Evolutionary conservation across 768 basidiomycete genomes (phyloP).

Genomic region (Termitomyces sp.): DNA sequence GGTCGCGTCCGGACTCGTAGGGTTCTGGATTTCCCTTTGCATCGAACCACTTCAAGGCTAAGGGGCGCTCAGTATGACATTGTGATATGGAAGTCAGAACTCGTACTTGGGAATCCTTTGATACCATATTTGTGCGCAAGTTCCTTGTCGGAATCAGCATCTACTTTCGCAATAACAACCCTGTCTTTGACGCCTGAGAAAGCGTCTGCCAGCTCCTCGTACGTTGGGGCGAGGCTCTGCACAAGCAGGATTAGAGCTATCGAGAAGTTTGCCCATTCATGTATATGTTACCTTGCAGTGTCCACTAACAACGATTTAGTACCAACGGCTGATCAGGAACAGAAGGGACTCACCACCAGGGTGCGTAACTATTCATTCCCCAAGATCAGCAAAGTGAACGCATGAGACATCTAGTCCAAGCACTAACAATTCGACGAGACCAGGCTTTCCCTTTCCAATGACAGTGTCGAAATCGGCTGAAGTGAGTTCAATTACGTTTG

Average conservation of each 20-base stretch:
- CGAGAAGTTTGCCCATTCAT: neutral
- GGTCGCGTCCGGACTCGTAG: slow-evolving; percentile 76
- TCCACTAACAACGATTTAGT: slow-evolving; percentile 40
- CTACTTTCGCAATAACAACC: slow-evolving; percentile 86
- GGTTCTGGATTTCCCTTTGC: slow-evolving; percentile 57
- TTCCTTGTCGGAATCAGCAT: slow-evolving; percentile 81
- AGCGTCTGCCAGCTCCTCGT: slow-evolving; percentile 88
- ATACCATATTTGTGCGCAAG: slow-evolving; percentile 77
- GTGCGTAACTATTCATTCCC: slow-evolving; percentile 56
- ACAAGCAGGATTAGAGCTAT: slow-evolving; percentile 1
- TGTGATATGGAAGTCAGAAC: neutral
- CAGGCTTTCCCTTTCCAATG: slow-evolving; percentile 76
- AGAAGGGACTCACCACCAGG: slow-evolving; percentile 63
- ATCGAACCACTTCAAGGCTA: slow-evolving; percentile 91
- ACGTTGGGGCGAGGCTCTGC: slow-evolving; percentile 82
- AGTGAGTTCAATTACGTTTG: slow-evolving; percentile 79
- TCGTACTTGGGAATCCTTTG: slow-evolving; percentile 82
- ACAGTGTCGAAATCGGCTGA: slow-evolving; percentile 69
- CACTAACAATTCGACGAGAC: slow-evolving; percentile 87
- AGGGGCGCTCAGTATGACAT: slow-evolving; percentile 4
- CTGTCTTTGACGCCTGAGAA: slow-evolving; percentile 74
- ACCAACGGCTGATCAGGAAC: neutral
- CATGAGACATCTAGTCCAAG: neutral
- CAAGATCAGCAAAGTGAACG: neutral
- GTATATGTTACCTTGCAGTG: slow-evolving; percentile 71